A percentile compares a stretch with the other conserved stretches of the same genome.
Conservation (phyloP, 2,329 filamentous ascomycete genomes). For the Xylariaceae sp. region DNA sequence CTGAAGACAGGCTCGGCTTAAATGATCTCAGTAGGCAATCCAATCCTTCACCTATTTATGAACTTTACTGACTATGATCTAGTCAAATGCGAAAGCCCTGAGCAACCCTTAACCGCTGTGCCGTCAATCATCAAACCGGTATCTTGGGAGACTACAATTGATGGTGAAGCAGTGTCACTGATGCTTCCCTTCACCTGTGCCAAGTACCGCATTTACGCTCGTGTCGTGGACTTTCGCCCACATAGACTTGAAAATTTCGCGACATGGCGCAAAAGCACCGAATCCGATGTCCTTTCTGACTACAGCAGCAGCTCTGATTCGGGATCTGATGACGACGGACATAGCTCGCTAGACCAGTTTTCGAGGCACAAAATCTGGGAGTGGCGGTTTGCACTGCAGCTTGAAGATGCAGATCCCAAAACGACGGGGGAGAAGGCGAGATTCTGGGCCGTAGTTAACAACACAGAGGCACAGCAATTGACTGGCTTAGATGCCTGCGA, state of each 20-base stretch:
- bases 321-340: conserved; percentile 29
- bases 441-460: conserved; percentile 65
- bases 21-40: conserved; percentile 30
- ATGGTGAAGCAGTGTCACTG: conserved; percentile 34
- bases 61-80: conserved; percentile 19
- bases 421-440: conserved; percentile 37
- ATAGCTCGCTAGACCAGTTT: conserved; percentile 23
- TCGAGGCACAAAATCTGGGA: conserved; percentile 53
- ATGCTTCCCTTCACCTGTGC: conserved; percentile 68
- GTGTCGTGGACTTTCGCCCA: conserved; percentile 80
- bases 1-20: conserved; percentile 27
- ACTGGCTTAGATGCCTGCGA: conserved; percentile 44
- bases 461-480: conserved; percentile 45
- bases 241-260: conserved; percentile 66
- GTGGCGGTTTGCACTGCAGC: conserved; percentile 75
- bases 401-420: conserved; percentile 59
- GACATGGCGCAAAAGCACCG: conserved; percentile 38
- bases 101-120: conserved; percentile 34
- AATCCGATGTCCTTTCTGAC: conserved; percentile 48
- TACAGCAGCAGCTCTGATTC: conserved; percentile 32
- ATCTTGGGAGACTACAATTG: conserved; percentile 39
- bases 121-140: conserved; percentile 37
- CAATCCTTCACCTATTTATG: background rate
- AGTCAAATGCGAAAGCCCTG: conserved; percentile 44
- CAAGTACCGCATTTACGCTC: conserved; percentile 63